A percentile compares a stretch with the other conserved stretches of the same genome.
Evolutionary conservation across 2,329 filamentous ascomycete species (phyloP).

Genomic region (Colletotrichum falcatum): DNA sequence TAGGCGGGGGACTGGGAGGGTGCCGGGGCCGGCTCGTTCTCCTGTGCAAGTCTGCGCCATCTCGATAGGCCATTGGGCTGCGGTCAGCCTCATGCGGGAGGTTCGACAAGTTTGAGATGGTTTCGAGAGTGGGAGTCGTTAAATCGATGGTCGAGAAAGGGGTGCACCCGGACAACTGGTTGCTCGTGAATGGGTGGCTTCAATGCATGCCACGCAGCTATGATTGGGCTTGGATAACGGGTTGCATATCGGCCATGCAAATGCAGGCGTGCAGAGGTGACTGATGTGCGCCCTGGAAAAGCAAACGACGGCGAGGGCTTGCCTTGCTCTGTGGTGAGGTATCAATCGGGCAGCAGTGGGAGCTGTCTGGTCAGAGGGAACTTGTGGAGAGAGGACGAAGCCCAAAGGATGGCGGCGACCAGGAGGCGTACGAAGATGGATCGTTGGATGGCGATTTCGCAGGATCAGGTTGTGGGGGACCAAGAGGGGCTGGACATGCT

Average conservation of each 20-base stretch:
- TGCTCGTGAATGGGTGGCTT: slow-evolving; percentile 36
- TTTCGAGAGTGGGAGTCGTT: slow-evolving; percentile 13
- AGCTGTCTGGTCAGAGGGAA: slow-evolving; percentile 32
- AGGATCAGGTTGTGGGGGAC: neutral
- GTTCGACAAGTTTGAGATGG: slow-evolving; percentile 7
- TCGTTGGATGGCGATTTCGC: slow-evolving; percentile 7
- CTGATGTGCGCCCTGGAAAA: slow-evolving; percentile 39
- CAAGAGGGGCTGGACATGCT: neutral
- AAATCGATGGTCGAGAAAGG: slow-evolving; percentile 23
- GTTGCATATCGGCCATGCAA: slow-evolving; percentile 39
- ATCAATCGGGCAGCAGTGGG: slow-evolving; percentile 42
- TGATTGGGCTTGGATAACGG: slow-evolving; percentile 41
- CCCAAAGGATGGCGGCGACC: neutral
- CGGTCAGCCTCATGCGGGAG: slow-evolving; percentile 38
- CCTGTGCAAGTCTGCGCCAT: slow-evolving; percentile 41
- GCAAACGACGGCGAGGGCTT: slow-evolving; percentile 24
- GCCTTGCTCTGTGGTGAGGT: slow-evolving; percentile 35
- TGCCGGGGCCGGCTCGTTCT: slow-evolving; percentile 35
- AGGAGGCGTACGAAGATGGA: neutral
- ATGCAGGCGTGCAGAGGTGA: slow-evolving; percentile 34
- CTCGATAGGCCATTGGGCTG: slow-evolving; percentile 42
- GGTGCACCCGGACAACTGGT: slow-evolving; percentile 39
- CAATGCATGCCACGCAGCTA: slow-evolving; percentile 34
- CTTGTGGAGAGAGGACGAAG: slow-evolving; percentile 11
- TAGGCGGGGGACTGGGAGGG: slow-evolving; percentile 43